Evolutionary conservation across 2,329 filamentous ascomycete genomes (phyloP), one percentile per base, ranked within the genome.

Genomic region (Sclerotinia glacialis): DNA sequence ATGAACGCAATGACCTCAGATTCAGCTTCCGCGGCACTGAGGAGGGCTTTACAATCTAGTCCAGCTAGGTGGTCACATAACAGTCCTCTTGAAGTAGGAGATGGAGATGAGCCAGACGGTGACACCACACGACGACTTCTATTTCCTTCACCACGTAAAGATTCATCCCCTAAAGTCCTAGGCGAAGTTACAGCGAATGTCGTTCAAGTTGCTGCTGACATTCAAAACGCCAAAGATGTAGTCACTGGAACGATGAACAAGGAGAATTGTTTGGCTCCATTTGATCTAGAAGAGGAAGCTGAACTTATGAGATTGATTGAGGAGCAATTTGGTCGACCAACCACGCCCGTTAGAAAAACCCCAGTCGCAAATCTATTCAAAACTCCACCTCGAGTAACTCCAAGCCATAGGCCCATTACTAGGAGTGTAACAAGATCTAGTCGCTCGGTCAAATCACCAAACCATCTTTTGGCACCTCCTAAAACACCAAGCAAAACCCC

Each of bases 91-190:
- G 79, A 82, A 23, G 40, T 46, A 37, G 70, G 85, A 7, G 82
- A 83, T 44, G 70, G 85, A 7, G 82, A 83, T 44, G 80, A 84
- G 60, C 76, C 79, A n/a, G 77, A 79, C 16, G 76, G 82, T 23
- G 85, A 84, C 44, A 78, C 76, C 62, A 93, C 89, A 0, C 83
- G 89, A 68, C 83, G 92, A 67, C 78, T 93, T 2, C 81, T 95
- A 0, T 95, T 95, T 73, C 89, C 91, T 0, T 93, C 90, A 0
- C 91, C 91, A 2, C 83, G 87, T 53, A 89, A 89, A 70, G 84
- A 86, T 40, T 85, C 83, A 46, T 81, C 85, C 55, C 79, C 83
- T 1, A 91, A 87, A 74, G 83, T 85, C 28, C 80, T 91, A 2
- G 83, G 84, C 59, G 85, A 88, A 72, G 76, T 86, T 50, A 78